Evolutionary conservation across 441 rosid species (phyloP).

Genomic region (Aquilaria agallochum): DNA sequence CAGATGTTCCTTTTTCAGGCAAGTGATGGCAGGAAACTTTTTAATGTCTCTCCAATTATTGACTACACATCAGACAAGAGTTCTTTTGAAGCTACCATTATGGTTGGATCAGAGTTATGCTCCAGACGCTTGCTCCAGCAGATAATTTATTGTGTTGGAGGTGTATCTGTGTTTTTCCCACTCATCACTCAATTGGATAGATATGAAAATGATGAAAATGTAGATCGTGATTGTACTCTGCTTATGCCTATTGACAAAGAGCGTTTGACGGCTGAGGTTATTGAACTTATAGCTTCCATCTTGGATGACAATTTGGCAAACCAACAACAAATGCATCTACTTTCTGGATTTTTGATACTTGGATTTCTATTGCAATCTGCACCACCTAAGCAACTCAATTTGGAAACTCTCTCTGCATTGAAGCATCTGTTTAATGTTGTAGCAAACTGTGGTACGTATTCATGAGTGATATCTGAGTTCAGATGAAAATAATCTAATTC

Average conservation of each 20-base stretch:
- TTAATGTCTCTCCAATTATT: slow-evolving; percentile 75
- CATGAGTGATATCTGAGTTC: slow-evolving; percentile 9
- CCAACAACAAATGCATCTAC: slow-evolving; percentile 98
- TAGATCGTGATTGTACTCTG: slow-evolving; percentile 44
- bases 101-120: slow-evolving; percentile 89
- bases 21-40: slow-evolving; percentile 80
- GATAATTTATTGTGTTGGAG: slow-evolving; percentile 98
- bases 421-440: slow-evolving; percentile 80
- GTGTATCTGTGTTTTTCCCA: slow-evolving; percentile 97
- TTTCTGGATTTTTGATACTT: slow-evolving; percentile 89
- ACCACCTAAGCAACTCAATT: slow-evolving; percentile 89
- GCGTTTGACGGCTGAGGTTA: slow-evolving; percentile 91
- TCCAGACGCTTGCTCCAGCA: slow-evolving; percentile 95
- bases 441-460: slow-evolving; percentile 68
- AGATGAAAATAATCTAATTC: too few relatives aligned
- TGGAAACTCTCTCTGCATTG: slow-evolving; percentile 93
- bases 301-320: slow-evolving; percentile 93
- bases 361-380: slow-evolving; percentile 95
- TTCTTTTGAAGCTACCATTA: slow-evolving; percentile 77
- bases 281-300: slow-evolving; percentile 95
- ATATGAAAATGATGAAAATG: slow-evolving; percentile 63
- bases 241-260: slow-evolving; percentile 70
- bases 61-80: slow-evolving; percentile 67
- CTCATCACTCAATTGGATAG: slow-evolving; percentile 86
- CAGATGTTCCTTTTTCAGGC: slow-evolving; percentile 62